Evolutionary conservation across 1,284 basidiomycete species (phyloP).

Genomic region (Psilocybe mexicana): DNA sequence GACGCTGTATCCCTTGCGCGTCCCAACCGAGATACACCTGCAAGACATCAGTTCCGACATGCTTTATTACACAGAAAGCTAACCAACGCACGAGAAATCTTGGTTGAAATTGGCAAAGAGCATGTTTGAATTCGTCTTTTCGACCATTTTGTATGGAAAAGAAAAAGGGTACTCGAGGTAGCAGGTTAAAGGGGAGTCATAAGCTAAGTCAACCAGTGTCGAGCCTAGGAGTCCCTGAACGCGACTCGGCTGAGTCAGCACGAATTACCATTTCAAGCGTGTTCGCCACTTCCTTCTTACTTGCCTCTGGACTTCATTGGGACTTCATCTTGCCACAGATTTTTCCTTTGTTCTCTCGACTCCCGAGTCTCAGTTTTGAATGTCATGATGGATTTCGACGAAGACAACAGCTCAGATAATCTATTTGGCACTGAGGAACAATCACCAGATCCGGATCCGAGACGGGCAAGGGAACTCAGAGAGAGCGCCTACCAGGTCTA

Average conservation of each 20-base stretch:
- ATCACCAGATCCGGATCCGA: no score
- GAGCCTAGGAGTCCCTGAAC: neutral
- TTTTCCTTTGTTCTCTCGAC: neutral
- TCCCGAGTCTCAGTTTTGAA: neutral
- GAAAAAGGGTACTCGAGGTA: no score
- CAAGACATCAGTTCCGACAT: neutral
- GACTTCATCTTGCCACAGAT: no score
- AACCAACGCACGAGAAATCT: constrained; percentile 71
- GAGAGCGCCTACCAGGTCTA: constrained; percentile 16
- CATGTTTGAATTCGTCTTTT: constrained; percentile 51
- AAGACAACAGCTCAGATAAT: neutral
- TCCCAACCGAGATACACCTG: constrained; percentile 93
- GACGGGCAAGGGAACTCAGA: neutral
- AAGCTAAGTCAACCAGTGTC: neutral
- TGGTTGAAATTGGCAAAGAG: constrained; percentile 88
- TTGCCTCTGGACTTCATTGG: neutral
- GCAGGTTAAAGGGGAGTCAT: neutral
- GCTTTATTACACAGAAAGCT: neutral
- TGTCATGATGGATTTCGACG: neutral
- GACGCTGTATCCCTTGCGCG: constrained; percentile 94
- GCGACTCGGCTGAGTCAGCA: neutral
- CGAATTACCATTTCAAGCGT: neutral
- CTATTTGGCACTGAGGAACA: neutral
- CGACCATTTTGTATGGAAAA: constrained; percentile 27
- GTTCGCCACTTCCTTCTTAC: neutral